Conservation (phyloP, 2,329 filamentous ascomycete genomes). For the Cordyceps militaris region DNA sequence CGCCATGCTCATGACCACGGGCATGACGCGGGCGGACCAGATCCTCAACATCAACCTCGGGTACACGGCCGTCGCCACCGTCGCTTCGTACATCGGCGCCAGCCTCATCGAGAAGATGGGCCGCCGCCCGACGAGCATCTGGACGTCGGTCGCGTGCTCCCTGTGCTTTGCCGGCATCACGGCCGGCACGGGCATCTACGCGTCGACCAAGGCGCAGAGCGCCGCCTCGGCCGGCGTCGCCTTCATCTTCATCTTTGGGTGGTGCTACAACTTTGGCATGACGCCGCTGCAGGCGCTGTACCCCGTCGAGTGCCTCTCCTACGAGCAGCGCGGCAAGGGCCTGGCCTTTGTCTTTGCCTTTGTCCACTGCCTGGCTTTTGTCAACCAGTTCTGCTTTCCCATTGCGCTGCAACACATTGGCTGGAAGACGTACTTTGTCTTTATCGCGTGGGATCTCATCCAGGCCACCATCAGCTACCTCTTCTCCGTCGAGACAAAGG, state of each 20-base stretch:
- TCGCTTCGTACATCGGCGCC: constrained; percentile 41
- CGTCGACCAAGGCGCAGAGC: constrained; percentile 8
- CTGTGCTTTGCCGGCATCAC: constrained; percentile 35
- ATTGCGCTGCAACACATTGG: constrained; percentile 34
- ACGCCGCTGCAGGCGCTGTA: constrained; percentile 42
- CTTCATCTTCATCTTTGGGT: constrained; percentile 38
- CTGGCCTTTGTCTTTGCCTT: constrained; percentile 32
- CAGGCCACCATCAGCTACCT: constrained; percentile 23
- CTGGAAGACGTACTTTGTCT: constrained; percentile 38
- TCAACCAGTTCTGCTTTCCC: constrained; percentile 35
- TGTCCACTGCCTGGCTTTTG: constrained; percentile 21
- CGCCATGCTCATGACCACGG: constrained; percentile 44
- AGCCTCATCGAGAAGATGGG: constrained; percentile 41
- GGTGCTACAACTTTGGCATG: constrained; percentile 38
- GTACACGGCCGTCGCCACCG: constrained; percentile 42
- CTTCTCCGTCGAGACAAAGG: constrained; percentile 26
- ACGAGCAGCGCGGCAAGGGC: constrained; percentile 34
- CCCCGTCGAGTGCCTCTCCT: constrained; percentile 33
- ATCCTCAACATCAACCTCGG: constrained; percentile 41
- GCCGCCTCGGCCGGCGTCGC: constrained; percentile 11
- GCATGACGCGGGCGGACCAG: constrained; percentile 31
- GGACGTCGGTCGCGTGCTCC: constrained; percentile 38
- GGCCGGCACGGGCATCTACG: constrained; percentile 37
- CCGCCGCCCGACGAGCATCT: constrained; percentile 43
- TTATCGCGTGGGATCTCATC: constrained; percentile 1